Percentiles rank a stretch among this genome's conserved stretches.
Evolutionary conservation across 2,329 filamentous ascomycete species (phyloP).

Genomic region (Dactylonectria estremocensis): DNA sequence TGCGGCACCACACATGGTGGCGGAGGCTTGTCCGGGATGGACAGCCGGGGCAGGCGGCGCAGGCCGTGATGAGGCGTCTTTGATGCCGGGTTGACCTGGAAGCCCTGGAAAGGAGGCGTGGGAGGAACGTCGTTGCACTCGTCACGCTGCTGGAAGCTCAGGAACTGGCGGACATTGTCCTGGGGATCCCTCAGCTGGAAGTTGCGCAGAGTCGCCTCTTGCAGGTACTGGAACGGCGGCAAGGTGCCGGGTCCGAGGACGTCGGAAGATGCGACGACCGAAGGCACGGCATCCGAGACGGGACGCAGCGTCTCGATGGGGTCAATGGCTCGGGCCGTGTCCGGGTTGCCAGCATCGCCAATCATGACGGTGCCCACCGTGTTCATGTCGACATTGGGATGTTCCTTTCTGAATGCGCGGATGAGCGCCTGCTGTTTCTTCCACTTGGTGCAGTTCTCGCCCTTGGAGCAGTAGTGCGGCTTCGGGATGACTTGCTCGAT

Average conservation of each 20-base stretch:
- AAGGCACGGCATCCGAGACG: constrained; percentile 82
- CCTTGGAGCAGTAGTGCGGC: constrained; percentile 87
- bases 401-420: constrained; percentile 80
- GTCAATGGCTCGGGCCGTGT: constrained; percentile 72
- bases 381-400: constrained; percentile 73
- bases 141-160: constrained; percentile 79
- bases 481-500: constrained; percentile 92
- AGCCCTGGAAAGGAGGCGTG: constrained; percentile 80
- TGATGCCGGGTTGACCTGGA: constrained; percentile 71
- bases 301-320: constrained; percentile 73
- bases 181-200: constrained; percentile 85
- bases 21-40: constrained; percentile 65
- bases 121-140: constrained; percentile 71
- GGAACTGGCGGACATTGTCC: constrained; percentile 93
- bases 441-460: constrained; percentile 88
- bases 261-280: constrained; percentile 92
- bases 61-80: constrained; percentile 68
- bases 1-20: constrained; percentile 47
- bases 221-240: constrained; percentile 78
- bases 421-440: constrained; percentile 85
- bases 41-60: constrained; percentile 73
- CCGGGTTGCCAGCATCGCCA: constrained; percentile 84
- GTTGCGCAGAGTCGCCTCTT: constrained; percentile 80
- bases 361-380: constrained; percentile 80
- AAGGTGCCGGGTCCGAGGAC: constrained; percentile 80